Evolutionary conservation across 257 asterid species (phyloP).

Genomic region (Fraxinus pennsylvanica): DNA sequence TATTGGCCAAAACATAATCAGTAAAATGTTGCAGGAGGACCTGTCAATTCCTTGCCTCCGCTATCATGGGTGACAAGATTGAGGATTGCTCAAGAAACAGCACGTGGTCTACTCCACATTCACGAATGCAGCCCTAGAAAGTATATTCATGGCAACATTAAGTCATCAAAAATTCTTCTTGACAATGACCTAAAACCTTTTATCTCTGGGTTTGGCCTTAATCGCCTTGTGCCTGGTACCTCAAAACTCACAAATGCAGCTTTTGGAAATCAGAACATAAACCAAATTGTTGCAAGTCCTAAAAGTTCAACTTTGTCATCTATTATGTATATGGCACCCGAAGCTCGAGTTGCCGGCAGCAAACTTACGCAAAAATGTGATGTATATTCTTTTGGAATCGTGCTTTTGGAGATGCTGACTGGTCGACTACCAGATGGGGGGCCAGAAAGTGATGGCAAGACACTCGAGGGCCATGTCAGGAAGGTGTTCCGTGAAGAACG

Average conservation of each 20-base stretch:
- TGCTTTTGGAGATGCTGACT: conserved; percentile 78
- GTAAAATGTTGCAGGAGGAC: conserved; percentile 52
- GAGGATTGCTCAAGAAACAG: conserved; percentile 67
- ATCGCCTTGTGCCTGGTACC: conserved; percentile 52
- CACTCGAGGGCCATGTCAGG: conserved; percentile 67
- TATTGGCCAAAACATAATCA: neutral
- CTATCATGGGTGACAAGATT: conserved; percentile 73
- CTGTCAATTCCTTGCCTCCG: conserved; percentile 51
- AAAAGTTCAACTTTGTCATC: conserved; percentile 38
- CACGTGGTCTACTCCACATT: conserved; percentile 66
- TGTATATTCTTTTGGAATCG: conserved; percentile 75
- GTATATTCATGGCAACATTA: conserved; percentile 73
- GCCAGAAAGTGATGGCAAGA: conserved; percentile 49
- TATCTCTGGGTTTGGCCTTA: conserved; percentile 76
- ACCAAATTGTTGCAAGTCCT: conserved; percentile 32
- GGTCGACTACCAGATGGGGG: conserved; percentile 57
- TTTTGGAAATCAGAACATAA: conserved; percentile 37
- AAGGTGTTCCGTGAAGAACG: conserved; percentile 74
- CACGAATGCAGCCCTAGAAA: conserved; percentile 85
- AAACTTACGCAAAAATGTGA: conserved; percentile 72
- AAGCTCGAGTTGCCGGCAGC: conserved; percentile 46
- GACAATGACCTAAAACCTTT: conserved; percentile 72
- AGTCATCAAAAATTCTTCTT: conserved; percentile 80
- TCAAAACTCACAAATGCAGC: conserved; percentile 46
- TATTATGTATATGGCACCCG: conserved; percentile 56